Percentiles rank a stretch among this genome's conserved stretches.
These are phyloP conservation scores for Rhynchospora tenuis DNA, from an alignment of 176 grass and related monocot genomes.

Conservation along the genomic window DNA sequence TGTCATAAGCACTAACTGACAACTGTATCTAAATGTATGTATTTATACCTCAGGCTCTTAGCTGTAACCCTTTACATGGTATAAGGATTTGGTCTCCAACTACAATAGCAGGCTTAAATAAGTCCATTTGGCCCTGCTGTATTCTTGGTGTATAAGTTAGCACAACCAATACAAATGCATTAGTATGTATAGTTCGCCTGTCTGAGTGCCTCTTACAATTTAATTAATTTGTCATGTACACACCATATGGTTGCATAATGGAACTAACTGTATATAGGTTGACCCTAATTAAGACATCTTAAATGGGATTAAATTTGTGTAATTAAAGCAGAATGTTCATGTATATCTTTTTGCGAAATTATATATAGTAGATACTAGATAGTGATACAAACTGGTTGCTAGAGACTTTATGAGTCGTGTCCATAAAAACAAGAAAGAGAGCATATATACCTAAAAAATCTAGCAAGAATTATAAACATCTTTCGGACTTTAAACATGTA, in stretches of 20 bases:
- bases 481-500: too few species aligned
- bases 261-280: neutral
- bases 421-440: too few species aligned
- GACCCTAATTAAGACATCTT: neutral
- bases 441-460: too few species aligned
- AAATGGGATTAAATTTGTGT: neutral
- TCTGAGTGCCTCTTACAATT: neutral
- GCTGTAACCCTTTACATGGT: conserved; percentile 22
- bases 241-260: neutral
- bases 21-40: neutral
- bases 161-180: neutral
- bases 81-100: conserved; percentile 19
- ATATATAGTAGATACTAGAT: neutral
- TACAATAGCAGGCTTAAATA: neutral
- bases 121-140: neutral
- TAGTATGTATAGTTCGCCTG: neutral
- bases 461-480: too few species aligned
- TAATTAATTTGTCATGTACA: neutral
- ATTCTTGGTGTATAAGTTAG: conserved; percentile 16
- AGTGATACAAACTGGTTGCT: neutral
- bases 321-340: neutral
- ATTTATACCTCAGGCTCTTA: conserved; percentile 5
- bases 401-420: too few species aligned
- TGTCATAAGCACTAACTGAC: conserved; percentile 2
- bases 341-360: neutral